These are phyloP conservation scores for Daldinia vernicosa DNA, from an alignment of 495 filamentous ascomycete genomes.

Conservation along the genomic window DNA sequence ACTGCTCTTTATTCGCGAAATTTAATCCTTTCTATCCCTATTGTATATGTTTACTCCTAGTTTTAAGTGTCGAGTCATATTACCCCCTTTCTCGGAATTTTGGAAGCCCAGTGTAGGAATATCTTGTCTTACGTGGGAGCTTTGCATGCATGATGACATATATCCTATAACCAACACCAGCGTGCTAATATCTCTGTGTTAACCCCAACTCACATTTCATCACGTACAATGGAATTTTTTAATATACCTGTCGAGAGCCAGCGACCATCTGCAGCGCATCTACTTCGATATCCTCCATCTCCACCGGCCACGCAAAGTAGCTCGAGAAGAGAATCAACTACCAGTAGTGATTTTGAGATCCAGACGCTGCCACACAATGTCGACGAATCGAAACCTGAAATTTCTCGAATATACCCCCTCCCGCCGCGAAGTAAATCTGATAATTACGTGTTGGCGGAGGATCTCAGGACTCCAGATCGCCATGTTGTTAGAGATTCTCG, in stretches of 20 bases:
- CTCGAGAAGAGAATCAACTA: slow-evolving; percentile 37
- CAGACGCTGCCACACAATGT: slow-evolving; percentile 16
- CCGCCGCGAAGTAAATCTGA: slow-evolving; percentile 73
- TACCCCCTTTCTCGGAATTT: slow-evolving; percentile 10
- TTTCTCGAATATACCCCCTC: slow-evolving; percentile 60
- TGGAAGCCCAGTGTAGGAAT: slow-evolving; percentile 1
- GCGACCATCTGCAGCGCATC: slow-evolving; percentile 3
- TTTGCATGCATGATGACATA: slow-evolving; percentile 28
- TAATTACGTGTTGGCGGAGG: slow-evolving; percentile 72
- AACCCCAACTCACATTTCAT: background rate
- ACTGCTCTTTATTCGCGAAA: background rate
- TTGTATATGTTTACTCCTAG: background rate
- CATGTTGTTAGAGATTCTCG: slow-evolving; percentile 89
- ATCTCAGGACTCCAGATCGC: slow-evolving; percentile 83
- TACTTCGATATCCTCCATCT: slow-evolving; percentile 37
- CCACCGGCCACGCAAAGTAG: slow-evolving; percentile 36
- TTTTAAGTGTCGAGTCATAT: slow-evolving; percentile 1
- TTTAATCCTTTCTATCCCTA: background rate
- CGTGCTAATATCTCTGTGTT: slow-evolving; percentile 1
- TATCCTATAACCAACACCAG: slow-evolving; percentile 19
- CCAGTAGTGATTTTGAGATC: slow-evolving; percentile 22
- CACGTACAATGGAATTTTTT: slow-evolving; percentile 32
- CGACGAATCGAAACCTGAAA: slow-evolving; percentile 15
- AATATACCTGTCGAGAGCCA: slow-evolving; percentile 10
- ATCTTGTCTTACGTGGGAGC: slow-evolving; percentile 23